These are phyloP conservation scores for Scutellaria galericulata DNA, from an alignment of 257 asterid species.

Conservation along the genomic window DNA sequence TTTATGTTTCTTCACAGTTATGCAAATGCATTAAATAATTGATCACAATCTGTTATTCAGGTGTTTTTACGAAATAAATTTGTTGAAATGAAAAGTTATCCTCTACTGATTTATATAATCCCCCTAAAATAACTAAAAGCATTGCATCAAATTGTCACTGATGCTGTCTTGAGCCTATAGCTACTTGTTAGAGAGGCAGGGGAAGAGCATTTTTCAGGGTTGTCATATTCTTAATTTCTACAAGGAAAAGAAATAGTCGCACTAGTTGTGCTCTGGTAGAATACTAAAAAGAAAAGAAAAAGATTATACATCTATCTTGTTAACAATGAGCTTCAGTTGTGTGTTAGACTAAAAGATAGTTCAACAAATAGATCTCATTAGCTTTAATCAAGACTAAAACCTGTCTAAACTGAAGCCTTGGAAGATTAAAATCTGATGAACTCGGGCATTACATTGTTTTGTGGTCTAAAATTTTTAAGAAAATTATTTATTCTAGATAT, in stretches of 20 bases:
- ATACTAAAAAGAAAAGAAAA: too few species aligned
- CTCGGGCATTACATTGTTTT: not conserved
- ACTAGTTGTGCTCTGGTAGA: not conserved
- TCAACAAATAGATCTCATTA: slow-evolving; percentile 1
- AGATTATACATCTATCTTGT: not conserved
- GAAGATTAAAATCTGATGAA: not conserved
- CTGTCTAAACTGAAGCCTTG: not conserved
- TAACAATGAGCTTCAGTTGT: not conserved
- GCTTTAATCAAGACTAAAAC: not conserved
- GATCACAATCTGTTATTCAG: not conserved
- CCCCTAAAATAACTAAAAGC: too few species aligned
- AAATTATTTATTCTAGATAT: not conserved
- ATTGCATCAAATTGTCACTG: not conserved
- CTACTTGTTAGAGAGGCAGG: not conserved
- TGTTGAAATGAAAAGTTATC: not conserved
- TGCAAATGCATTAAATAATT: not conserved
- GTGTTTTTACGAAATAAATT: not conserved
- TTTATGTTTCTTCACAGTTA: not conserved
- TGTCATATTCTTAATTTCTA: slow-evolving; percentile 9
- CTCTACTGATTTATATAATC: not conserved
- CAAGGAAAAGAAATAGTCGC: not conserved
- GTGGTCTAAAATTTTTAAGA: not conserved
- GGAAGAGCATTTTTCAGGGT: slow-evolving; percentile 1
- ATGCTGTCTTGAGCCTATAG: not conserved
- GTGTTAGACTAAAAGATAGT: not conserved